Evolutionary conservation across 2,329 filamentous ascomycete genomes (phyloP), one percentile per base, ranked within the genome.

Genomic region (Geosmithia morbida): DNA sequence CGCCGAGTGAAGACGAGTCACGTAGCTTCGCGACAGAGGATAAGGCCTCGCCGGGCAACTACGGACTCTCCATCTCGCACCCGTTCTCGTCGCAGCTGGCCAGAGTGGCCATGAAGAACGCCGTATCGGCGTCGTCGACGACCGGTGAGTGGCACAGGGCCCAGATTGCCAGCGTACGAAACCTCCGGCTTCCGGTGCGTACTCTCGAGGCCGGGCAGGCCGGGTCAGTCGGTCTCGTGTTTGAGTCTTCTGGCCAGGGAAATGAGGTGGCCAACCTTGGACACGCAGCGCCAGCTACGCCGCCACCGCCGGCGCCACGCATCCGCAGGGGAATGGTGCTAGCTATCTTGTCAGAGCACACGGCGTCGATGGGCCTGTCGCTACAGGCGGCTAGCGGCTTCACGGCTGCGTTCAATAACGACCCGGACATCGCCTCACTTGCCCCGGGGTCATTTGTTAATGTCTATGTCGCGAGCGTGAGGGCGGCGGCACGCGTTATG

Each of bases 261-360:
- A 20, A 42, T 30, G 19, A 39, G 10, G n/a, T 37, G 10, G 10
- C 5, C 26, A 14, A 13, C 6, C 22, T 7, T 6, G 26, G n/a
- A 18, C 22, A 2, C 7, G 26, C 43, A 10, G 43, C 68, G 33
- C 14, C 22, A 26, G 4, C 22, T 26, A 26, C 22, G 22, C 22
- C 22, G 22, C 22, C 22, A 26, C 22, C 8, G 8, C 22, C 33
- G 33, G 6, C 33, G 14, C 33, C 33, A 16, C 68, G 71, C 44
- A 66, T 83, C 48, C 71, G 79, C 52, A 90, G 94, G 62, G 90
- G 90, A 18, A 94, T 95, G 83, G 79, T 96, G 1, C 65, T 96
- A 13, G 76, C 79, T 10, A 71, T 80, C 41, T 74, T 79, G 2
- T 77, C 75, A 46, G 68, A 68, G 51, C 70, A 80, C 49, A 76